Evolutionary conservation across 768 basidiomycete genomes (phyloP).

Genomic region (Boletus vermiculosoides): DNA sequence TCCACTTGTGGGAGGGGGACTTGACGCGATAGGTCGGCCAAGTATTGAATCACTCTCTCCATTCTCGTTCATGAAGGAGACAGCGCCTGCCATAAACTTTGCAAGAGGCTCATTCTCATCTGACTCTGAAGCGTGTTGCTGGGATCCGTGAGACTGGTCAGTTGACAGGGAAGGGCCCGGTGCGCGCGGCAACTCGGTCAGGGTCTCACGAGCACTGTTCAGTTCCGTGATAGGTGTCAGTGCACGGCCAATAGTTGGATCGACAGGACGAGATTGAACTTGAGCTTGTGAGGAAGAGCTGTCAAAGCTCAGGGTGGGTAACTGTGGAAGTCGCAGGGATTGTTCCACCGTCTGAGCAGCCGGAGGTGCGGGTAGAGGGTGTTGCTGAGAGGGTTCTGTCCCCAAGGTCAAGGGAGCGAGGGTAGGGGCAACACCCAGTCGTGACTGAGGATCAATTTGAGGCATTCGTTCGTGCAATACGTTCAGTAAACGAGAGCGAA

Average conservation of each 20-base stretch:
- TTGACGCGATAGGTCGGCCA: conserved; percentile 20
- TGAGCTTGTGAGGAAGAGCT: conserved; percentile 15
- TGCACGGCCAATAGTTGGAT: conserved; percentile 29
- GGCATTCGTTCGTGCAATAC: conserved; percentile 68
- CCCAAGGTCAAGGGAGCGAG: conserved; percentile 19
- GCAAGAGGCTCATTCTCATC: conserved; percentile 28
- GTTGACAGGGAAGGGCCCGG: conserved; percentile 15
- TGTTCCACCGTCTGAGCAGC: conserved; percentile 10
- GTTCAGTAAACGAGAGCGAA: conserved; percentile 60
- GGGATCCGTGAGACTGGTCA: conserved; percentile 18
- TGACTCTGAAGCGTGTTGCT: conserved; percentile 20
- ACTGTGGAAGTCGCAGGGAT: conserved; percentile 37
- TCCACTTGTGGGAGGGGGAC: conserved; percentile 27
- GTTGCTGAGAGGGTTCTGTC: conserved; percentile 26
- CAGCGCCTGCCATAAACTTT: conserved; percentile 12
- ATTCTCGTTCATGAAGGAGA: conserved; percentile 21
- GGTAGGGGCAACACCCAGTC: conserved; percentile 10
- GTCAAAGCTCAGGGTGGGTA: conserved; percentile 62
- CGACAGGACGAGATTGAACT: conserved; percentile 16
- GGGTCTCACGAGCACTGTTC: conserved; percentile 33
- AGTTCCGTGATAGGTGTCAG: conserved; percentile 71
- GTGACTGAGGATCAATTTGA: conserved; percentile 28
- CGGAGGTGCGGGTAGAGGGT: conserved; percentile 25
- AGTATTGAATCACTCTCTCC: conserved; percentile 18
- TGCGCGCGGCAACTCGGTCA: conserved; percentile 17